phyloP scores from a whole-genome alignment of 2,329 filamentous ascomycete species.

The Colletotrichum tamarilloi region DNA sequence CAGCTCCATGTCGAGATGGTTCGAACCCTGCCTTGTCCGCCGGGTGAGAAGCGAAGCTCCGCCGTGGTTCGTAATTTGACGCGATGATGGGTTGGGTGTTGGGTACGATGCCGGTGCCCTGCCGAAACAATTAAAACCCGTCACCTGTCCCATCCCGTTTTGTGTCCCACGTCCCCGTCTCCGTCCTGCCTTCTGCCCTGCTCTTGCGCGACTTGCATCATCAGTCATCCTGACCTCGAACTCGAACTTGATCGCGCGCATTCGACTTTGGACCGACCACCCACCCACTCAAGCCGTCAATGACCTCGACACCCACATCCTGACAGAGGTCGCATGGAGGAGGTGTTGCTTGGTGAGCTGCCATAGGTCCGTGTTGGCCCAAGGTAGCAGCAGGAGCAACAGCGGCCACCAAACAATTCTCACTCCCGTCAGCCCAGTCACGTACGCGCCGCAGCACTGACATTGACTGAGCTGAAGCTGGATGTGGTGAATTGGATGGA shows the following conservation, averaged over 20 bases:
- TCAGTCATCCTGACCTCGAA: neutral
- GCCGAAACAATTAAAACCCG: constrained; percentile 36
- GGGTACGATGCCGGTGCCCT: constrained; percentile 24
- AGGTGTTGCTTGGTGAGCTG: constrained; percentile 47
- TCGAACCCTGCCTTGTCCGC: constrained; percentile 10
- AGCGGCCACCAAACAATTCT: neutral
- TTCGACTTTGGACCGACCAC: constrained; percentile 15
- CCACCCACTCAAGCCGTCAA: constrained; percentile 15
- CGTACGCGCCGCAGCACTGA: constrained; percentile 12
- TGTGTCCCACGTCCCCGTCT: constrained; percentile 7
- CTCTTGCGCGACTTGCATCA: constrained; percentile 9
- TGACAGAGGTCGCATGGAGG: constrained; percentile 30
- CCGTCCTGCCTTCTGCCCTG: constrained; percentile 19
- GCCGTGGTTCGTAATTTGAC: constrained; percentile 19
- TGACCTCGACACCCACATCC: constrained; percentile 28
- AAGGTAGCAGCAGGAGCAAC: constrained; percentile 21
- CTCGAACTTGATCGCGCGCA: neutral
- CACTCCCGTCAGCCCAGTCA: constrained; percentile 2
- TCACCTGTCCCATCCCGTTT: constrained; percentile 27
- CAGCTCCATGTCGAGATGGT: neutral
- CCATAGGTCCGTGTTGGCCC: constrained; percentile 49
- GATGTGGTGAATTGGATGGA: constrained; percentile 5
- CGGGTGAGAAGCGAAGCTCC: constrained; percentile 19
- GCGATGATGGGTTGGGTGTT: constrained; percentile 32
- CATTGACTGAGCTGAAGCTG: neutral